Evolutionary conservation across 257 asterid species (phyloP), one percentile per base, ranked within the genome.

Genomic region (Linaria vulgaris): DNA sequence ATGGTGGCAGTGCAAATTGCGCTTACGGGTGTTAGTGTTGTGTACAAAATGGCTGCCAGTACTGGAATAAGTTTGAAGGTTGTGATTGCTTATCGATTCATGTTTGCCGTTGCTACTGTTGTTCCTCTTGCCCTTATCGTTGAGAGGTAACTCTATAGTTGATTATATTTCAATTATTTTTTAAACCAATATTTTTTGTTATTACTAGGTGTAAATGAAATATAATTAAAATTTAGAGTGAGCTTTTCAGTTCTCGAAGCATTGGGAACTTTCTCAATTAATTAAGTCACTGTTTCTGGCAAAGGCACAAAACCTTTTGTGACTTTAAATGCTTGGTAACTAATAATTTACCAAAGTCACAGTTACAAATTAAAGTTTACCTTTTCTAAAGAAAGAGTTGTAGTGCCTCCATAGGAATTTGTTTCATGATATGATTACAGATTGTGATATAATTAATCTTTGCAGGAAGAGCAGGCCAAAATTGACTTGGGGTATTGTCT

Each of bases 21-120:
- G 5, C 10, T 67, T 5, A 56, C 86, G 1, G 91, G 79, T 4
- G 82, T 84, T 7, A 75, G 24, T 15, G 38, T 85, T 1, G 43
- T 81, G 15, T 84, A 82, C 68, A 89, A 89, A 67, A 16, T 89
- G 62, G 91, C 85, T 6, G 75, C 80, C 0, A 74, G 48, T 46
- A 23, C 56, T 39, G 91, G 94, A 15, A 69, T 78, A 67, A 81
- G 74, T 46, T 59, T 89, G 60, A 72, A 64, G 52, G 66, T 89
- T 15, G 22, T 89, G 65, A 80, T 87, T 20, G 85, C 95, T 0
- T 89, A 89, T 24, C 81, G 97, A 11, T 83, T 79, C 71, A 46
- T 85, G 31, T 79, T 89, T 46, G 97, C 91, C 23, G 60, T 83
- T 1, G 84, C 74, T 5, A 59, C 83, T 1, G 67, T 83, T 39